Evolutionary conservation across 129 eudicot genomes (phyloP), one percentile per base, ranked within the genome.

Genomic region (Tagetes erecta): DNA sequence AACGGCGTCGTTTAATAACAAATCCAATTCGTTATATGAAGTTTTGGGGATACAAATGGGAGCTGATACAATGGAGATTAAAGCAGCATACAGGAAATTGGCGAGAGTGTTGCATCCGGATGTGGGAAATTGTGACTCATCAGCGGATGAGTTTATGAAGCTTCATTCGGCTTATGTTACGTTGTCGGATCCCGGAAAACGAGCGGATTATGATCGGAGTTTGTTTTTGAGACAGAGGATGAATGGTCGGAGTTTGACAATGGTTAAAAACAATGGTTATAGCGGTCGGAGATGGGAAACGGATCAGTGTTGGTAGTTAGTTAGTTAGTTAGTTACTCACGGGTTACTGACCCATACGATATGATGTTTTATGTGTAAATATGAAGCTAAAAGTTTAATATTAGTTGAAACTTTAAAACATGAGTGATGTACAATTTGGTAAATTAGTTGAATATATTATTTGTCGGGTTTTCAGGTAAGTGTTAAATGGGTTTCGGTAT

Each of bases 51-150:
- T 83, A 12, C 78, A 83, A 68, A 71, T 70, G 44, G 82, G 79
- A 52, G 82, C 87, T 1, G 77, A 78, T 53, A 14, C 71, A 38
- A 55, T 68, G 5, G 87, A 83, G 75, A 80, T 83, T 57, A 83
- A 83, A 65, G 82, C 87, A 3, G 87, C 87, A 4, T 83, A 80
- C 50, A 64, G 87, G 59, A 71, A 41, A 72, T 50, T 83, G 5
- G 87, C 87, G 0, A 65, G 87, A 52, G 79, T 80, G 34, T 75
- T 67, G 50, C 87, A 83, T 75, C 84, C 87, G 7, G 87, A 83
- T 37, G 87, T 79, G 11, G 46, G 77, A 36, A 63, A 64, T 2
- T 10, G 52, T 33, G 84, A 75, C 64, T 81, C 84, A 63, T 75
- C 84, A 0, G 55, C 87, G 0, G 78, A 62, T 56, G 81, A 83